Evolutionary conservation across 495 filamentous ascomycete genomes (phyloP), one percentile per base, ranked within the genome.

Genomic region (Penicillium chermesinum): DNA sequence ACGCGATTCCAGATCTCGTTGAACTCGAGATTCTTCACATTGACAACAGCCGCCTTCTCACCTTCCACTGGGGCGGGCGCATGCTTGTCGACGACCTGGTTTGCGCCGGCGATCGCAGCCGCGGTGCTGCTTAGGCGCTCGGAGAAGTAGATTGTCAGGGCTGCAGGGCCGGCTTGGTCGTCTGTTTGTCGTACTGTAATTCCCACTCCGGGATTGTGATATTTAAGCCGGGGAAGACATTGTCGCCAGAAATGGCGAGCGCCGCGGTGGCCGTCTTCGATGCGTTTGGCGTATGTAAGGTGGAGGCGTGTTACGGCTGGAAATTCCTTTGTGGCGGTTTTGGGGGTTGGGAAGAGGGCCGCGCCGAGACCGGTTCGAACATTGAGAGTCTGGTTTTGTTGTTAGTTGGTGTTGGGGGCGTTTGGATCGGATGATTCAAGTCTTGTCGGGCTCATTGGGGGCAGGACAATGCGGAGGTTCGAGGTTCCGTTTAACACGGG

Each of bases 241-340:
- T 81, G 68, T 40, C 79, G 82, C 90, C 89, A 96, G 77, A 98
- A 95, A 74, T 89, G 88, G 48, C 87, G 85, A 27, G 93, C 81
- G 18, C 91, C 91, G 61, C 86, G 76, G 65, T 95, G 87, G 35
- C 72, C 71, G 47, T 52, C 52, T 47, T 72, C 65, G 46, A 81
- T 75, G 53, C 78, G 84, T 34, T 56, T 55, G 12, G 85, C 82
- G 64, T 95, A 96, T 53, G 86, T 81, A 60, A 98, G 67, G 67
- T 91, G 86, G 63, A 98, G 84, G 49, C 85, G 76, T 47, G 86
- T 85, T 41, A 98, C 82, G 36, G 66, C 61, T 46, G 72, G 71
- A 49, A 67, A 69, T 52, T 91, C 83, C 57, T 67, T 62, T 48
- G 62, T 60, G 52, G 72, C 63, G 35, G 56, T 62, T 20, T 54